A percentile compares a stretch with the other conserved stretches of the same genome.
Evolutionary conservation across 2,329 filamentous ascomycete species (phyloP).

Genomic region (Neoascochyta sp.): DNA sequence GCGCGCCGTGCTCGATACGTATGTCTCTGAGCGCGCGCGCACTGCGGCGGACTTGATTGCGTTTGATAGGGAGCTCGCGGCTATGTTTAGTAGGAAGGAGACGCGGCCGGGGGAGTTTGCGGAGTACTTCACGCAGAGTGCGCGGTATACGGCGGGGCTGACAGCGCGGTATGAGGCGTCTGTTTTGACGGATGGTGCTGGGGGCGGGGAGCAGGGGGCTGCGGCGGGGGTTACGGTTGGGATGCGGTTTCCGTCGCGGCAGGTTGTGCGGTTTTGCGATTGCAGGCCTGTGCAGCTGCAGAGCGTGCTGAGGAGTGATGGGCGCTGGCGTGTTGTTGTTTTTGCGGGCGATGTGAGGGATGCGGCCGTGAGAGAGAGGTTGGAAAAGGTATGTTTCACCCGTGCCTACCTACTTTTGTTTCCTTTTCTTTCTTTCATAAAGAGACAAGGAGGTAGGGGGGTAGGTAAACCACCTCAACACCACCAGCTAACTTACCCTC

Average conservation of each 20-base stretch:
- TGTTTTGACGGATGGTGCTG: constrained; percentile 40
- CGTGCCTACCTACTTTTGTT: too few species aligned
- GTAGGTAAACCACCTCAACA: too few species aligned
- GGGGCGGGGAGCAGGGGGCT: constrained; percentile 30
- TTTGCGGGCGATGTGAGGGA: constrained; percentile 47
- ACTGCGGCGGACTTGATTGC: constrained; percentile 53
- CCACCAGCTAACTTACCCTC: too few species aligned
- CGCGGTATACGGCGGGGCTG: constrained; percentile 59
- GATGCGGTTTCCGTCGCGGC: constrained; percentile 52
- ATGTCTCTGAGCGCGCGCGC: constrained; percentile 56
- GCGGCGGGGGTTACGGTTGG: constrained; percentile 43
- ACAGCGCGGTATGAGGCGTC: constrained; percentile 55
- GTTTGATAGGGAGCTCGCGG: constrained; percentile 55
- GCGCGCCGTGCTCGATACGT: constrained; percentile 55
- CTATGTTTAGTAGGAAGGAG: constrained; percentile 51
- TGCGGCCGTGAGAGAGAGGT: constrained; percentile 15
- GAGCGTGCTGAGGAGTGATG: constrained; percentile 50
- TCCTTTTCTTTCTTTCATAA: not conserved
- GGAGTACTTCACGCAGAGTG: constrained; percentile 56
- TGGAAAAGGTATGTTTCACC: constrained; percentile 39
- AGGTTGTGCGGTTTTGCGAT: constrained; percentile 59
- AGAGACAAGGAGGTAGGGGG: not conserved
- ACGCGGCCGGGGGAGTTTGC: constrained; percentile 50
- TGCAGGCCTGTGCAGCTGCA: constrained; percentile 54
- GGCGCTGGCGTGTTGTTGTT: constrained; percentile 51